Conservation (phyloP, 129 eudicot species). For the Flaveria sonorensis region DNA sequence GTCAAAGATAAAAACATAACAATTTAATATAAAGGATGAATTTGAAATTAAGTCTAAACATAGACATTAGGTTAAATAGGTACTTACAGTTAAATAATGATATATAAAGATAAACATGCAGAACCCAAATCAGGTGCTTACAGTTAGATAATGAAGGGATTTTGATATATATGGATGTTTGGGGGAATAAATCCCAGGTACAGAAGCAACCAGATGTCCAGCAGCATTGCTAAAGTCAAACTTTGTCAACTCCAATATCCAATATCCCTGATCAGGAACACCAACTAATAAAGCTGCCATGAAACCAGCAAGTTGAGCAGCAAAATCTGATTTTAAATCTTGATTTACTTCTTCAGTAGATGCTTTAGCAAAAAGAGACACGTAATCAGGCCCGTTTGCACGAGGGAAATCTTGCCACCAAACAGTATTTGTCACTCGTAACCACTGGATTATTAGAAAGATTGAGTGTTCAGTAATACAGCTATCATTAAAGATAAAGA, state of each 20-base stretch:
- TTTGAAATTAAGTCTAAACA: slow-evolving; percentile 3
- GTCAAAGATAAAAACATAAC: neutral
- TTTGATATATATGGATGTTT: slow-evolving; percentile 48
- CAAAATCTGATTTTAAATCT: slow-evolving; percentile 67
- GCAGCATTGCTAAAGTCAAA: slow-evolving; percentile 69
- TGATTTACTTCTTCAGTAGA: slow-evolving; percentile 42
- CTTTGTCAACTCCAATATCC: slow-evolving; percentile 74
- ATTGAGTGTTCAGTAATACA: slow-evolving; percentile 9
- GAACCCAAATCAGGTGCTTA: slow-evolving; percentile 32
- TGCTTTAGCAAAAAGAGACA: slow-evolving; percentile 54
- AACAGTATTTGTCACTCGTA: slow-evolving; percentile 68
- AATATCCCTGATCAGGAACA: slow-evolving; percentile 71
- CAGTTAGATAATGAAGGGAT: slow-evolving; percentile 42
- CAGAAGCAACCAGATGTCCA: slow-evolving; percentile 82
- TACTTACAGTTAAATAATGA: neutral
- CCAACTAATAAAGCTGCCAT: slow-evolving; percentile 72
- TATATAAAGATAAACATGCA: slow-evolving; percentile 13
- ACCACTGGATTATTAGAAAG: slow-evolving; percentile 64
- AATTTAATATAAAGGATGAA: neutral
- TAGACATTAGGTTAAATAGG: slow-evolving; percentile 1
- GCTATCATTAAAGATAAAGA: neutral
- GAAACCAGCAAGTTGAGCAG: slow-evolving; percentile 90
- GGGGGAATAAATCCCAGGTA: slow-evolving; percentile 77
- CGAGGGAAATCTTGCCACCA: slow-evolving; percentile 97
- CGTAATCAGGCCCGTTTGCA: slow-evolving; percentile 44